Evolutionary conservation across 148 eudicot genomes (phyloP).

Genomic region (Camellia japonica): DNA sequence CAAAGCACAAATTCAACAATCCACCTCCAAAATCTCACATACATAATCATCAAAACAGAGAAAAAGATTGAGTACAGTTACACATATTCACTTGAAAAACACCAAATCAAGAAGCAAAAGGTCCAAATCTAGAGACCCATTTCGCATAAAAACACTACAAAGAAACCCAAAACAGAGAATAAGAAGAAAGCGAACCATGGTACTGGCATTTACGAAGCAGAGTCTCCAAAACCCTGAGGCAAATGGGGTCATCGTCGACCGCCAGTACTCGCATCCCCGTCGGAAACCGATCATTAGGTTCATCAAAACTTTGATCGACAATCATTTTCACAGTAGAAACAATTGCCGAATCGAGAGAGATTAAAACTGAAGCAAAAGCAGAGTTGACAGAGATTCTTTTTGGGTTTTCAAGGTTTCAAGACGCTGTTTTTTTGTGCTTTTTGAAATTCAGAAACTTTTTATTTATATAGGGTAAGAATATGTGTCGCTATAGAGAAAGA

Average conservation of each 20-base stretch:
- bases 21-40: neutral
- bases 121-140: conserved; percentile 7
- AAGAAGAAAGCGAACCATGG: conserved; percentile 32
- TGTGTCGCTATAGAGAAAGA: neutral
- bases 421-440: neutral
- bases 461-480: neutral
- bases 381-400: neutral
- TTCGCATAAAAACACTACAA: neutral
- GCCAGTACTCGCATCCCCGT: conserved; percentile 63
- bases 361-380: neutral
- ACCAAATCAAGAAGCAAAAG: neutral
- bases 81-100: neutral
- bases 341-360: neutral
- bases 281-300: conserved; percentile 40
- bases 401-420: neutral
- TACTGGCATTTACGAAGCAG: conserved; percentile 53
- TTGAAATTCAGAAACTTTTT: neutral
- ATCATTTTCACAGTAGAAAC: conserved; percentile 29
- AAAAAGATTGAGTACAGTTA: neutral
- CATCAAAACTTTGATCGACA: conserved; percentile 28
- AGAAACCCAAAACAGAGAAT: neutral
- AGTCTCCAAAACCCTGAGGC: conserved; percentile 43
- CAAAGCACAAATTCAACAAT: neutral
- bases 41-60: too few species aligned
- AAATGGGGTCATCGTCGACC: conserved; percentile 56